phyloP scores from a whole-genome alignment of 371 early-diverging fungal species.

The Batrachochytrium dendrobatidis region DNA sequence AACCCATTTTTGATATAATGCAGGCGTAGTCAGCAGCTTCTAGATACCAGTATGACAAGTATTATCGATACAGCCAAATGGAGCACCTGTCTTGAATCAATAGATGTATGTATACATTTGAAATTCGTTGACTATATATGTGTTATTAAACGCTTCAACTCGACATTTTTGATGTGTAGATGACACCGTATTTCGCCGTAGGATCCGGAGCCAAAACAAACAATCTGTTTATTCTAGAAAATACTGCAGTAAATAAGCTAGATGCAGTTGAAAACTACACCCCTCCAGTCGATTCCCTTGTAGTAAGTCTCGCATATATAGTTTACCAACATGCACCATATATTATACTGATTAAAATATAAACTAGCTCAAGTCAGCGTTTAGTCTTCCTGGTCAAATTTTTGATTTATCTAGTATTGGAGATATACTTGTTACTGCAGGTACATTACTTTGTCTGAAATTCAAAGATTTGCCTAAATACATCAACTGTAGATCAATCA shows the following conservation, averaged over 20 bases:
- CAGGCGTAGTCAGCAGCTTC: background rate
- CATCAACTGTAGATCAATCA: conserved; percentile 5
- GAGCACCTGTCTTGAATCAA: background rate
- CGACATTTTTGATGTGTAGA: conserved; percentile 8
- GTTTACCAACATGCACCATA: background rate
- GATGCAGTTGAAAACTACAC: background rate
- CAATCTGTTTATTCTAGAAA: conserved; percentile 38
- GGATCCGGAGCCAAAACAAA: conserved; percentile 29
- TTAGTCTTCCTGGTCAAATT: conserved; percentile 27
- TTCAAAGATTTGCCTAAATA: conserved; percentile 21
- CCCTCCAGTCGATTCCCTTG: background rate
- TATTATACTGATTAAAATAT: background rate
- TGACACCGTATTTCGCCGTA: conserved; percentile 28
- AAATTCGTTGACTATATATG: background rate
- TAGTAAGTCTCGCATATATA: background rate
- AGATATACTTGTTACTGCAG: conserved; percentile 26
- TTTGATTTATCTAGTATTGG: conserved; percentile 24
- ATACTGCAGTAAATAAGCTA: conserved; percentile 9
- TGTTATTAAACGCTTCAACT: background rate
- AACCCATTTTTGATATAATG: background rate
- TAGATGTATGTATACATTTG: background rate
- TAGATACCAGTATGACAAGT: background rate
- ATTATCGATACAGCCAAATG: background rate
- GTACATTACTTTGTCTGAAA: conserved; percentile 27
- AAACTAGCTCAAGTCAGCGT: conserved; percentile 30